phyloP scores from a whole-genome alignment of 1,284 basidiomycete species.

The Ganoderma sinense region DNA sequence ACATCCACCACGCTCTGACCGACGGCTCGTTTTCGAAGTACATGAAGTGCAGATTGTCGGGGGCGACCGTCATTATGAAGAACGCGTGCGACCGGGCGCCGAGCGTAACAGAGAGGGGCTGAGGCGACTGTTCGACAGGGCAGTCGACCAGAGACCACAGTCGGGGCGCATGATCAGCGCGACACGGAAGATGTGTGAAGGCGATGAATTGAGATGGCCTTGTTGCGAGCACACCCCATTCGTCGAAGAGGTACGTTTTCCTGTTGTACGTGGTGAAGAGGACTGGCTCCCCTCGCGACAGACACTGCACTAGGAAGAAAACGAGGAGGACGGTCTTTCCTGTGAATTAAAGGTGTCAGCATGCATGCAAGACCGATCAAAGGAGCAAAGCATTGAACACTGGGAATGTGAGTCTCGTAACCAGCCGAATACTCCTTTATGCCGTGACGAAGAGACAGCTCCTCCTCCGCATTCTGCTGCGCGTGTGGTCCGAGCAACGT shows the following conservation, averaged over 20 bases:
- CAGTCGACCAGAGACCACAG: background rate
- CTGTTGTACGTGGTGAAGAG: background rate
- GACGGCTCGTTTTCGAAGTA: background rate
- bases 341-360: background rate
- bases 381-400: no score
- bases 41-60: background rate
- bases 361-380: background rate
- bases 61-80: background rate
- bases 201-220: background rate
- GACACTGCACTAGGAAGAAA: background rate
- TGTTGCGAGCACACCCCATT: background rate
- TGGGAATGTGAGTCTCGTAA: no score
- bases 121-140: background rate
- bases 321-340: background rate
- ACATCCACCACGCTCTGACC: background rate
- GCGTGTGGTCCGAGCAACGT: no score
- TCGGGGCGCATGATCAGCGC: background rate
- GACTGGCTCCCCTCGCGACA: background rate
- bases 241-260: background rate
- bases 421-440: no score
- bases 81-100: background rate
- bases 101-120: background rate
- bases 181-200: background rate
- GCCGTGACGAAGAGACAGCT: no score
- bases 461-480: no score